Base-by-base conservation (phyloP, 2,329 filamentous ascomycete species). In the Zymoseptoria brevis region DNA sequence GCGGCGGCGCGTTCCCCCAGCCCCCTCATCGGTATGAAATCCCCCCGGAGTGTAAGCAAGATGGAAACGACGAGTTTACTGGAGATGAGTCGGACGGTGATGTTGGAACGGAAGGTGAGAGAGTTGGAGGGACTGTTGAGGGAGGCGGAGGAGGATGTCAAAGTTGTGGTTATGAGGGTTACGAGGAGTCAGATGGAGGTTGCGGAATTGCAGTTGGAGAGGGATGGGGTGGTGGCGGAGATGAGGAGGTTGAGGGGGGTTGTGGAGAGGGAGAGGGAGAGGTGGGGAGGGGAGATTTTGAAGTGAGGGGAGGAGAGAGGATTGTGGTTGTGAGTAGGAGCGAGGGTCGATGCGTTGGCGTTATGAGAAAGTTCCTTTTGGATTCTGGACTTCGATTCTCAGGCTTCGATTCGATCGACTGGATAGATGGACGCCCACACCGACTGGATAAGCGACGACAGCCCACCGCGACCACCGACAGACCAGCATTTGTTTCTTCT, bases 111-210 rank as follows among this genome's bases (percentile, higher is more conserved):
- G 61, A 86, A 88, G 61, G 89, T 97, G 7, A 79, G 84, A 58
- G 90, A 96, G 75, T 83, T 99, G 2, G 94, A 99, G 77, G 86
- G 84, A 68, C 87, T 92, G 16, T 79, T 95, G 11, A 76, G 81
- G 4, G 83, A 90, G 64, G 88, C 90, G 16, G 90, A 94, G 68
- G 77, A 78, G 54, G 89, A 93, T 75, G 93, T 94, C 88, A 85
- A 90, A 70, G 86, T 90, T 73, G 89, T 94, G 7, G 88, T 95
- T 7, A 80, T 86, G 61, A 82, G 87, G 63, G 93, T 95, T 86
- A 93, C 90, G 75, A 79, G 80, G 66, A 88, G 89, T 8, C 89
- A 94, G 76, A 89, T 92, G 67, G 88, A 92, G 75, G 89, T 94
- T 58, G 84, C 88, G 69, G 83, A 89, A 70, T 79, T 95, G 59